These are phyloP conservation scores for Candida coleopterorum DNA, from an alignment of 805 yeast species.

Conservation along the genomic window DNA sequence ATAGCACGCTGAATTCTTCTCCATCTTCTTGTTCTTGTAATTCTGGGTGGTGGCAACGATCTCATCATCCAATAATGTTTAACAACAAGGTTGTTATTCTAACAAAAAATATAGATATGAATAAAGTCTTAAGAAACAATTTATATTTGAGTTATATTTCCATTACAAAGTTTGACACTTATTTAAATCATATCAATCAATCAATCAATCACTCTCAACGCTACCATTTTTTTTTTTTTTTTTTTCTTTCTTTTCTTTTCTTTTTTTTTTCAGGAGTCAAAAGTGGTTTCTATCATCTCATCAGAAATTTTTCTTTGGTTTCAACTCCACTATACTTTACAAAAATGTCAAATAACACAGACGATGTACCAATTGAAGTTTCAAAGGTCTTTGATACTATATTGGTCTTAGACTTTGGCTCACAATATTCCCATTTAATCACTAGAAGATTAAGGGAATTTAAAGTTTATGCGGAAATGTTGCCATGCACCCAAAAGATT, in stretches of 20 bases:
- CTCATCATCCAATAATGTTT: slow-evolving; percentile 25
- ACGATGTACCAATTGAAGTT: slow-evolving; percentile 55
- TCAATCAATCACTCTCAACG: background rate
- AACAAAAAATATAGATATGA: slow-evolving; percentile 1
- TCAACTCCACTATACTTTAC: background rate
- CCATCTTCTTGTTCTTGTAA: slow-evolving; percentile 29
- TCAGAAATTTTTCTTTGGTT: background rate
- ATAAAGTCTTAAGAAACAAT: slow-evolving; percentile 2
- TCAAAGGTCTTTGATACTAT: slow-evolving; percentile 93
- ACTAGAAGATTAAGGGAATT: slow-evolving; percentile 97
- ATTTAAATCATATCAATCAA: background rate
- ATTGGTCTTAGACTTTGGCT: slow-evolving; percentile 94
- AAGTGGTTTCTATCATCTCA: slow-evolving; percentile 5
- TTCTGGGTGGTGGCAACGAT: slow-evolving; percentile 32
- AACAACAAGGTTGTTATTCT: background rate
- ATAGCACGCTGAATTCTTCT: slow-evolving; percentile 25
- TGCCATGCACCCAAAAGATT: slow-evolving; percentile 98
- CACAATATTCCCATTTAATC: slow-evolving; percentile 95
- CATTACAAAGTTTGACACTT: too few species aligned
- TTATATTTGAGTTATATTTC: background rate
- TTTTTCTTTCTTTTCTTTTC: too few species aligned
- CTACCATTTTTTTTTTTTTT: slow-evolving; percentile 3
- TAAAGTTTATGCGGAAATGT: slow-evolving; percentile 98
- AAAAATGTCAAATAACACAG: slow-evolving; percentile 2
- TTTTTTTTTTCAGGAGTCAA: slow-evolving; percentile 5